Percentiles rank a stretch among this genome's conserved stretches.
phyloP scores from a whole-genome alignment of 257 asterid genomes.

The Jasminum sambac region DNA sequence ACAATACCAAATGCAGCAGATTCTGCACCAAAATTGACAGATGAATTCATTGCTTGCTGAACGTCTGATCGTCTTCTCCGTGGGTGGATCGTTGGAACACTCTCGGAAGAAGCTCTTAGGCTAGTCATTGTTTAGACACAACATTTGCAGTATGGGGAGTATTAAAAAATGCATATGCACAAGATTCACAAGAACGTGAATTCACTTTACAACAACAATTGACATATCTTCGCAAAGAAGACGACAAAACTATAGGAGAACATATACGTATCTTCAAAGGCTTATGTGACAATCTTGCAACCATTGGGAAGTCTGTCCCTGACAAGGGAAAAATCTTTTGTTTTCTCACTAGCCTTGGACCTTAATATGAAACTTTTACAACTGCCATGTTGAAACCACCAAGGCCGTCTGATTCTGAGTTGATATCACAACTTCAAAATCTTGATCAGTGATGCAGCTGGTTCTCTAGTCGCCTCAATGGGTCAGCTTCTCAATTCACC shows the following conservation, averaged over 20 bases:
- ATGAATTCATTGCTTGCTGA: background rate
- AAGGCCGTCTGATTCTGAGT: background rate
- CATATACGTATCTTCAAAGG: constrained; percentile 11
- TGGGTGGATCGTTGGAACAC: constrained; percentile 14
- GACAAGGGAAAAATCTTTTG: constrained; percentile 9
- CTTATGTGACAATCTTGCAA: constrained; percentile 9
- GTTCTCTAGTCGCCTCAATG: background rate
- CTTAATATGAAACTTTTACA: constrained; percentile 10
- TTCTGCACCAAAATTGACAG: background rate
- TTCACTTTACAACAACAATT: constrained; percentile 3
- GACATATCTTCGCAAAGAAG: background rate
- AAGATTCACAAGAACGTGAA: constrained; percentile 19
- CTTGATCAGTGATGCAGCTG: background rate
- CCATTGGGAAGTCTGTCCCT: constrained; percentile 7
- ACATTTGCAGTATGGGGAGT: constrained; percentile 3
- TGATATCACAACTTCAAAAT: constrained; percentile 7
- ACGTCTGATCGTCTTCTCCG: constrained; percentile 17
- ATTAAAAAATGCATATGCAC: constrained; percentile 7
- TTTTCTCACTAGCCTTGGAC: constrained; percentile 6
- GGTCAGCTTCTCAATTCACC: background rate
- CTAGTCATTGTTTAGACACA: constrained; percentile 18
- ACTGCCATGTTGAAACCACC: constrained; percentile 20
- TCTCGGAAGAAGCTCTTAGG: constrained; percentile 19
- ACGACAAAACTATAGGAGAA: background rate
- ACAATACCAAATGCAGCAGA: background rate